Percentiles rank a stretch among this genome's conserved stretches.
These are phyloP conservation scores for Conringia planisiliqua DNA, from an alignment of 345 rosid genomes.

Conservation along the genomic window DNA sequence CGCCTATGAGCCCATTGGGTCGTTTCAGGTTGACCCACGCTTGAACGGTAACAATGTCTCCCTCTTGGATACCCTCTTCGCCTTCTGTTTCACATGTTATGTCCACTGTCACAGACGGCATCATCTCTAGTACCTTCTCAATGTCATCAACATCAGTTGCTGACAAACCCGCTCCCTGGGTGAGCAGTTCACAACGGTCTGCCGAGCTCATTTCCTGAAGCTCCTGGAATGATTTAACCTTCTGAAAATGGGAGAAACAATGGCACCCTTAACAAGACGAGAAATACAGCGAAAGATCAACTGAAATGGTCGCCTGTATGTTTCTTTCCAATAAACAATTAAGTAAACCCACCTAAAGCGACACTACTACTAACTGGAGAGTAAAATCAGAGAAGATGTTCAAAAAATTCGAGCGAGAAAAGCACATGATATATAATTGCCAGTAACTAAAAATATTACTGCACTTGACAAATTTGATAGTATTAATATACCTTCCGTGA, in stretches of 20 bases:
- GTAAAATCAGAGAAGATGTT: background rate
- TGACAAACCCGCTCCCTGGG: constrained; percentile 79
- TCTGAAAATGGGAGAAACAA: constrained; percentile 51
- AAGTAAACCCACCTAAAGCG: background rate
- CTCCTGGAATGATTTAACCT: constrained; percentile 84
- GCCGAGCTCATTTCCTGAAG: constrained; percentile 60
- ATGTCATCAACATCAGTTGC: constrained; percentile 61
- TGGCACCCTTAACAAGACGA: background rate
- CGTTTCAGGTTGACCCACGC: constrained; percentile 88
- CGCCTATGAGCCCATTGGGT: constrained; percentile 70
- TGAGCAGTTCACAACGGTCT: constrained; percentile 78
- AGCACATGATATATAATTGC: constrained; percentile 5
- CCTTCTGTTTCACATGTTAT: constrained; percentile 96
- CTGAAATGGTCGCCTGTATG: background rate
- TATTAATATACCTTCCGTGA: constrained; percentile 71
- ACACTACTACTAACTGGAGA: constrained; percentile 5
- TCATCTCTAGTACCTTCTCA: constrained; percentile 84
- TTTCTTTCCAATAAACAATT: background rate
- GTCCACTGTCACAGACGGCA: constrained; percentile 81
- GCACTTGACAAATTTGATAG: constrained; percentile 9
- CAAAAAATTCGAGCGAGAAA: background rate
- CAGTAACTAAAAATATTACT: background rate
- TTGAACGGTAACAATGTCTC: constrained; percentile 76
- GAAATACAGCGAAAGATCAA: background rate
- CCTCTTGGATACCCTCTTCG: constrained; percentile 97